These are phyloP conservation scores for Arabis hirsuta DNA, from an alignment of 345 rosid species.

Conservation along the genomic window DNA sequence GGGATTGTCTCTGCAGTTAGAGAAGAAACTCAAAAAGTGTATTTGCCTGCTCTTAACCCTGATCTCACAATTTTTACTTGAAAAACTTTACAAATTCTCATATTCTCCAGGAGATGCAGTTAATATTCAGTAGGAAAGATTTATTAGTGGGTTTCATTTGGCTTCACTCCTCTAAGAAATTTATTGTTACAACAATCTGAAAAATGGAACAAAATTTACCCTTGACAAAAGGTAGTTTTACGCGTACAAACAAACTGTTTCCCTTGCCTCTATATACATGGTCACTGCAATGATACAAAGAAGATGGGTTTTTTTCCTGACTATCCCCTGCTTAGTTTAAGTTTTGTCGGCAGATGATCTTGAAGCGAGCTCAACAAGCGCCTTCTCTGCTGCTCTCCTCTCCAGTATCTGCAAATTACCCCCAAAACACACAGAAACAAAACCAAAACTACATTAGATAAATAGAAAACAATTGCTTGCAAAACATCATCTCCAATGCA, in stretches of 20 bases:
- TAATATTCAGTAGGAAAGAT: neutral
- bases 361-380: slow-evolving; percentile 36
- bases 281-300: slow-evolving; percentile 23
- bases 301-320: neutral
- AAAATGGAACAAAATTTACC: slow-evolving; percentile 37
- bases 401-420: slow-evolving; percentile 30
- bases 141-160: neutral
- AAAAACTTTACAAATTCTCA: neutral
- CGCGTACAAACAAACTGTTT: slow-evolving; percentile 32
- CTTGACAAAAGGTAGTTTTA: slow-evolving; percentile 4
- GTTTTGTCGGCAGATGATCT: slow-evolving; percentile 38
- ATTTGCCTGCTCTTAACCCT: too few species aligned
- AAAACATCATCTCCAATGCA: slow-evolving; percentile 10
- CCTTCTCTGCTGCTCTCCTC: slow-evolving; percentile 37
- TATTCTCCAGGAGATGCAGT: neutral
- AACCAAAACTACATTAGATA: slow-evolving; percentile 7
- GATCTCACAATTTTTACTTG: neutral
- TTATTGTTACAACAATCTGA: slow-evolving; percentile 31
- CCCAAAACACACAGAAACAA: neutral
- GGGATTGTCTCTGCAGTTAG: neutral
- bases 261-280: slow-evolving; percentile 34
- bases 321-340: neutral
- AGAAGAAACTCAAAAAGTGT: neutral
- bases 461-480: slow-evolving; percentile 15
- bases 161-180: slow-evolving; percentile 19